Base-by-base conservation (phyloP, 192 early-diverging fungal species). In the Coemansia sp. region DNA sequence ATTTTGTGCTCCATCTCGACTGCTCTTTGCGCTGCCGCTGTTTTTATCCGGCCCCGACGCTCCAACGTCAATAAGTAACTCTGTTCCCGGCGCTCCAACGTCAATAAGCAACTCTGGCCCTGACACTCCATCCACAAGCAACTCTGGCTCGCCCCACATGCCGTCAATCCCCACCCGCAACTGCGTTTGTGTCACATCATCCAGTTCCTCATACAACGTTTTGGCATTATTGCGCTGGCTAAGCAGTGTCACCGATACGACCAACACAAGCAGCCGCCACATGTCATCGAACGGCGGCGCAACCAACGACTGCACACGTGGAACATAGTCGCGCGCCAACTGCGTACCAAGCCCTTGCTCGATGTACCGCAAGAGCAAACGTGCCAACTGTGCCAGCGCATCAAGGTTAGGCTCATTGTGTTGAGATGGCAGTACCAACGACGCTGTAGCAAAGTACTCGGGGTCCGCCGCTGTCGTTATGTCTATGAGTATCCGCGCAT, bases 311-410 rank as follows among this genome's bases (percentile, higher is more conserved):
- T 57, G 35, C 3, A 80, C 77, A 15, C 77, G 68, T 0, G 77
- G 77, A 1, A 80, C 19, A 48, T 57, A 59, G 62, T 74, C 77
- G 17, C 72, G 64, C 10, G 56, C 35, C 37, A 79, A 25, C 24
- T 67, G 65, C 14, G 52, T 55, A 6, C 62, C 66, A 22, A 71
- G 39, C 10, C 62, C 75, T 35, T 65, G 58, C 50, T 75, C 73
- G 62, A 75, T 66, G 23, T 69, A 75, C 8, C 77, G 71, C 50
- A 80, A 53, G 3, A 80, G 67, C 32, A 74, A 38, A 1, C 77
- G 77, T 4, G 77, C 77, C 23, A 80, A 55, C 72, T 80, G 77
- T 1, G 77, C 77, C 8, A 80, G 45, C 3, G 68, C 77, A 29
- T 79, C 76, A 3, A 79, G 54, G 43, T 79, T 79, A 43, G 70